Conservation (phyloP, 768 basidiomycete genomes). For the Suillus fuscotomentosus region DNA sequence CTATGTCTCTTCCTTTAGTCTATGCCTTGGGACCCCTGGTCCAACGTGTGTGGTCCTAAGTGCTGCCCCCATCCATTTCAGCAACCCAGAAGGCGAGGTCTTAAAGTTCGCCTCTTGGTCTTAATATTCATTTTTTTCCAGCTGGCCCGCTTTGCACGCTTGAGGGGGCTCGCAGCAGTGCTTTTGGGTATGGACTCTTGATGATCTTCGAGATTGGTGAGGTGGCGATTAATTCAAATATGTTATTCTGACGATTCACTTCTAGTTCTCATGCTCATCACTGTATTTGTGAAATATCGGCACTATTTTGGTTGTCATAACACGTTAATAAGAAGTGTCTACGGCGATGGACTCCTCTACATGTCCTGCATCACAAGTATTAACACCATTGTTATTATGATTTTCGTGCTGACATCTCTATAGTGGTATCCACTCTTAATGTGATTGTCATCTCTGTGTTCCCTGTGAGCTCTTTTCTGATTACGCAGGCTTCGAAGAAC, state of each 20-base stretch:
- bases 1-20: too few species aligned
- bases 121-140: neutral
- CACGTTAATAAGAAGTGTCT: neutral
- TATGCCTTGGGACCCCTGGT: too few species aligned
- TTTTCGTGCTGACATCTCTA: neutral
- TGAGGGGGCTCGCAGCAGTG: neutral
- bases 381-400: neutral
- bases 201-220: constrained; percentile 6
- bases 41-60: neutral
- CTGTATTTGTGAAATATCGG: neutral
- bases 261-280: constrained; percentile 1
- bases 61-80: neutral
- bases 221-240: neutral
- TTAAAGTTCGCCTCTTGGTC: neutral
- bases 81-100: neutral
- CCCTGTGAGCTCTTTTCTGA: neutral
- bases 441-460: neutral
- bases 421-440: neutral
- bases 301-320: neutral
- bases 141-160: neutral
- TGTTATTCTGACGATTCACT: neutral
- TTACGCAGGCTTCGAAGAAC: neutral
- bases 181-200: constrained; percentile 1
- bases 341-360: neutral
- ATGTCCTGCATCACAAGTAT: neutral